A percentile compares a stretch with the other conserved stretches of the same genome.
phyloP scores from a whole-genome alignment of 2,329 filamentous ascomycete species.

The Torrubiellomyces zombiae region DNA sequence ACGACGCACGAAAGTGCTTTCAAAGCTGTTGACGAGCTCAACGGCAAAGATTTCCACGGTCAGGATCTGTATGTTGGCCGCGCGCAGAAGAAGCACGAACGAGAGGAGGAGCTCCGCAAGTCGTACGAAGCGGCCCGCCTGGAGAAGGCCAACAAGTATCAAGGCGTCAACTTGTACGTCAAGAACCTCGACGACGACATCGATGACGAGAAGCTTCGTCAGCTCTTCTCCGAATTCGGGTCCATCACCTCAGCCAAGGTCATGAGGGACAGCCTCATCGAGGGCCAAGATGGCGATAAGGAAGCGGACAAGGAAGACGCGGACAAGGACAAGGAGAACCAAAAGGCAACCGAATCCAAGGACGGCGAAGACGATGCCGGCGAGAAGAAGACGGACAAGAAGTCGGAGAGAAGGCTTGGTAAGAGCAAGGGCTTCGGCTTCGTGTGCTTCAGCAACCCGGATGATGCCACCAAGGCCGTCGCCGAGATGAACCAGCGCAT shows the following conservation, averaged over 20 bases:
- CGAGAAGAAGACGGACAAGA: constrained; percentile 44
- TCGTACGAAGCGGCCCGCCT: constrained; percentile 95
- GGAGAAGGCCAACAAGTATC: constrained; percentile 98
- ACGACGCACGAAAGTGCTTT: constrained; percentile 75
- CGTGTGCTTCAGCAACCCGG: constrained; percentile 98
- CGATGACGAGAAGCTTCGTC: constrained; percentile 92
- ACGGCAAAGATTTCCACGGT: constrained; percentile 79
- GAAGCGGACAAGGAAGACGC: constrained; percentile 33
- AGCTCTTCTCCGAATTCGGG: constrained; percentile 80
- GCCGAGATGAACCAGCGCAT: constrained; percentile 99
- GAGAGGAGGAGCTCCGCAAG: constrained; percentile 96
- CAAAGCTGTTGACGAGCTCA: constrained; percentile 78
- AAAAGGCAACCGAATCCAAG: constrained; percentile 28
- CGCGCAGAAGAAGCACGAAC: constrained; percentile 99
- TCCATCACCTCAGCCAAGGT: constrained; percentile 98
- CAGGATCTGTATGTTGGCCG: constrained; percentile 96
- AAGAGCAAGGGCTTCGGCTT: constrained; percentile 99
- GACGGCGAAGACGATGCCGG: constrained; percentile 28
- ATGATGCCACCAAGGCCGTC: constrained; percentile 97
- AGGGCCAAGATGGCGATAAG: constrained; percentile 38
- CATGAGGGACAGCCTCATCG: constrained; percentile 67
- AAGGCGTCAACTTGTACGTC: constrained; percentile 98
- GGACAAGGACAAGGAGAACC: constrained; percentile 32
- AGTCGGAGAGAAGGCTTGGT: constrained; percentile 52
- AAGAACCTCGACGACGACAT: constrained; percentile 97